Base-by-base conservation (phyloP, 371 early-diverging fungal genomes). In the Saksenaea vasiformis region DNA sequence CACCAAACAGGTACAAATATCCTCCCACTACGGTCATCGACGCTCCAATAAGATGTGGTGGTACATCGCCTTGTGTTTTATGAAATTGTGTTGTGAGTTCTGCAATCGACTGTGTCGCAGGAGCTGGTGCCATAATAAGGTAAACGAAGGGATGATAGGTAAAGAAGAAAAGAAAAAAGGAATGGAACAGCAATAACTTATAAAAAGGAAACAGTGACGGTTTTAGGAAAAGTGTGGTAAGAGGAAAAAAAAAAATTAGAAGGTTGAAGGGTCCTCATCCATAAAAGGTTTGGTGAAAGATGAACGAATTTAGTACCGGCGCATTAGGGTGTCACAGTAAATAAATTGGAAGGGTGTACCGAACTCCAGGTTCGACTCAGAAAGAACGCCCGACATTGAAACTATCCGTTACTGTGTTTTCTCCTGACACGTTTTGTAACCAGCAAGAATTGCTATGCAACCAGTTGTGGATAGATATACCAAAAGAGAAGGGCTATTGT, bases 1-100 rank as follows among this genome's bases (percentile, higher is more conserved):
- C 91, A 56, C 91, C 91, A 74, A 91, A 90, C 13, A 90, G 71
- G 65, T 87, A 91, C 1, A 90, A 58, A 13, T 72, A 61, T 9
- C 84, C 77, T 27, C 76, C 75, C 34, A 87, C 70, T 9, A 89
- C 73, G 7, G 89, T 87, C 0, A 79, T 70, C 0, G 91, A 79
- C 34, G 87, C 82, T 19, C 91, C 91, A 31, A 90, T 86, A 22
- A 90, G 71, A 11, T 86, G 80, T 2, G 91, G 91, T n/a, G 91
- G 91, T 2, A 77, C 66, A 39, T 75, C 70, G 0, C 80, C 80
- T 58, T 58, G 77, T 44, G 78, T 79, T 56, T 74, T 71, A 58
- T 73, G 62, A 57, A 71, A 64, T 36, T 69, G 66, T 9, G 78
- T 77, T 8, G 72, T 76, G 39, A 77, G 76, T 36, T 76, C 76